Conservation (phyloP, 2,329 filamentous ascomycete species). For the Pyricularia pennisetigena region DNA sequence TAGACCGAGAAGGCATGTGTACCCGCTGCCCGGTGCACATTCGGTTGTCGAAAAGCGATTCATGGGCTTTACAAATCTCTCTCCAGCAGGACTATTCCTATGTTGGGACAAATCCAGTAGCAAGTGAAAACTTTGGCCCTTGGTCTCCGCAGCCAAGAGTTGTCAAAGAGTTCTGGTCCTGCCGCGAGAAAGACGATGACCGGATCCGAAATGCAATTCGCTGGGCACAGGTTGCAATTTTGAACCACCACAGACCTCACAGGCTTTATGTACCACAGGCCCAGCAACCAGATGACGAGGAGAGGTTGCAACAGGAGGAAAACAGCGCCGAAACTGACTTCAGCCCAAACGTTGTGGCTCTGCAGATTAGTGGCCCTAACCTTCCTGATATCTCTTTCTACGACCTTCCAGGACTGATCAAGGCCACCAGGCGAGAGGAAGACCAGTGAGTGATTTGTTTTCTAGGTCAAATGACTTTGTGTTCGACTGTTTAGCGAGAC, state of each 20-base stretch:
- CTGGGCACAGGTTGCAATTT: slow-evolving; percentile 67
- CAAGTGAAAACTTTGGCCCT: slow-evolving; percentile 30
- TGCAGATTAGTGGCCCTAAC: slow-evolving; percentile 63
- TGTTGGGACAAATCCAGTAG: neutral
- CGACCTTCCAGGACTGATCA: slow-evolving; percentile 76
- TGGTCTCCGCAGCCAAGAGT: slow-evolving; percentile 46
- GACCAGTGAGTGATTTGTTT: slow-evolving; percentile 30
- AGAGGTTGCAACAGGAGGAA: slow-evolving; percentile 20
- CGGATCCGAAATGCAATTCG: slow-evolving; percentile 59
- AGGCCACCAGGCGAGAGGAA: slow-evolving; percentile 51
- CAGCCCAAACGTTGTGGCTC: slow-evolving; percentile 69
- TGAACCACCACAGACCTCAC: slow-evolving; percentile 53
- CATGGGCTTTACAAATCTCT: slow-evolving; percentile 61
- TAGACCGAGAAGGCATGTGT: slow-evolving; percentile 52
- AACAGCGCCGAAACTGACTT: slow-evolving; percentile 52
- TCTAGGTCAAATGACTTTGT: neutral
- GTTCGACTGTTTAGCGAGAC: neutral
- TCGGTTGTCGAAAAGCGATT: slow-evolving; percentile 47
- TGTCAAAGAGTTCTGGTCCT: slow-evolving; percentile 51
- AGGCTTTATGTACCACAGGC: slow-evolving; percentile 40
- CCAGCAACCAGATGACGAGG: slow-evolving; percentile 9
- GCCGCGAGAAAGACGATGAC: slow-evolving; percentile 49
- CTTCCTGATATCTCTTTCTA: slow-evolving; percentile 73
- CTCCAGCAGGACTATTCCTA: slow-evolving; percentile 52
- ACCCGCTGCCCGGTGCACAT: slow-evolving; percentile 78